Percentiles rank a stretch among this genome's conserved stretches.
phyloP scores from a whole-genome alignment of 2,329 filamentous ascomycete species.

The Aulographum hederae region DNA sequence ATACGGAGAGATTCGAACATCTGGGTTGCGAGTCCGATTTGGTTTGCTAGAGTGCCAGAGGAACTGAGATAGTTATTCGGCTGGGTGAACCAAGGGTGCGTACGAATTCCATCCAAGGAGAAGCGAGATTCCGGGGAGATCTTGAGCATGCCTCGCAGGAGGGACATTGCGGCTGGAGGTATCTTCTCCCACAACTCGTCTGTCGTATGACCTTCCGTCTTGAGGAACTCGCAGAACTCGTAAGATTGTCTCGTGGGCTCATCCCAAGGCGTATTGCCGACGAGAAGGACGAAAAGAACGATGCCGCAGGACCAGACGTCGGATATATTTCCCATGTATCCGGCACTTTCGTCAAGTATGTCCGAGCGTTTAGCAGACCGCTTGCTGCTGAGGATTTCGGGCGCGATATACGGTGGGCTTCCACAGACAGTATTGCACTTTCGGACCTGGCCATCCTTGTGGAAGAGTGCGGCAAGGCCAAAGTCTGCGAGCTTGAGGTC shows the following conservation, averaged over 20 bases:
- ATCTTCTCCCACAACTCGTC: slow-evolving; percentile 76
- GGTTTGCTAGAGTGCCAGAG: slow-evolving; percentile 60
- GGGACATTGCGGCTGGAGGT: slow-evolving; percentile 54
- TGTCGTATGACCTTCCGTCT: slow-evolving; percentile 58
- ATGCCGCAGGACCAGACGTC: slow-evolving; percentile 98
- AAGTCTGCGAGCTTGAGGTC: slow-evolving; percentile 93
- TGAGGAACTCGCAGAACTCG: slow-evolving; percentile 78
- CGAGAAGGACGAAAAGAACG: slow-evolving; percentile 87
- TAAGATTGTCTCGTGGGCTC: slow-evolving; percentile 72
- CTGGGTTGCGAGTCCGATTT: slow-evolving; percentile 71
- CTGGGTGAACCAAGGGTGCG: slow-evolving; percentile 88
- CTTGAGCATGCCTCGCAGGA: slow-evolving; percentile 86
- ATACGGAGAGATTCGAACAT: slow-evolving; percentile 88
- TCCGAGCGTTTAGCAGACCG: slow-evolving; percentile 27
- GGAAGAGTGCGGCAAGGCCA: slow-evolving; percentile 83
- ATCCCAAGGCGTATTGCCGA: slow-evolving; percentile 97
- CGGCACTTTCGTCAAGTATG: slow-evolving; percentile 29
- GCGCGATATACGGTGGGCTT: slow-evolving; percentile 91
- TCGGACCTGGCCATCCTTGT: slow-evolving; percentile 71
- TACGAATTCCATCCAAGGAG: slow-evolving; percentile 67
- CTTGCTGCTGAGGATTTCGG: slow-evolving; percentile 54
- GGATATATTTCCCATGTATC: slow-evolving; percentile 61
- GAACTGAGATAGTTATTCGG: slow-evolving; percentile 57
- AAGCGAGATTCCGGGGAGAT: slow-evolving; percentile 60
- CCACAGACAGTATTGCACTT: slow-evolving; percentile 79